These are phyloP conservation scores for Platismatia glauca DNA, from an alignment of 495 filamentous ascomycete genomes.

Conservation along the genomic window DNA sequence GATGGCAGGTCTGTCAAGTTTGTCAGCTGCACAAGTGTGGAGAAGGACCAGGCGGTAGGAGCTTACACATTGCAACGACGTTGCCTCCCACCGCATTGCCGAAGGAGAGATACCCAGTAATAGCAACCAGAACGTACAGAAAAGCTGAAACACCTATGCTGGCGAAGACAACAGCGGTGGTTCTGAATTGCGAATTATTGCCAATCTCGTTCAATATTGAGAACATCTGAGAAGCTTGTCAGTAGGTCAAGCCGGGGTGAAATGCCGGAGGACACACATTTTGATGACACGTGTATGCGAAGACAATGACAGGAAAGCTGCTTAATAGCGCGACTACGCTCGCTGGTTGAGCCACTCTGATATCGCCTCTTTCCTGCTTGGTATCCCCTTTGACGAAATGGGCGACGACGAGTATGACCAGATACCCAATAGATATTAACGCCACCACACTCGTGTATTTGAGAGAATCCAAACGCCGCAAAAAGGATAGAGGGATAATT, in stretches of 20 bases:
- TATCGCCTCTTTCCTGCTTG: conserved; percentile 55
- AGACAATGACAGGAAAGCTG: conserved; percentile 89
- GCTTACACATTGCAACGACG: conserved; percentile 82
- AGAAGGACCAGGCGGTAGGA: background rate
- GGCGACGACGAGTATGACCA: conserved; percentile 83
- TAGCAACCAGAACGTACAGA: conserved; percentile 83
- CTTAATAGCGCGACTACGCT: conserved; percentile 70
- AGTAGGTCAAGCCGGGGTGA: background rate
- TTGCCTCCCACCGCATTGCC: conserved; percentile 80
- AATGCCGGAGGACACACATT: conserved; percentile 51
- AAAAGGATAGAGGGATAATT: conserved; percentile 87
- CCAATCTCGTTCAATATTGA: conserved; percentile 92
- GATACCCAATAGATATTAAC: conserved; percentile 83
- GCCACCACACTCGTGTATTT: conserved; percentile 96
- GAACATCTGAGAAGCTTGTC: conserved; percentile 65
- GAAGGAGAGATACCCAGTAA: conserved; percentile 92
- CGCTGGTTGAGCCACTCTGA: conserved; percentile 67
- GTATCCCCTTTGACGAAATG: conserved; percentile 79
- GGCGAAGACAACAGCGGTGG: conserved; percentile 67
- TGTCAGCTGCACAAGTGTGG: conserved; percentile 10
- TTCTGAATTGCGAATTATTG: conserved; percentile 73
- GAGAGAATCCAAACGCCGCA: conserved; percentile 82
- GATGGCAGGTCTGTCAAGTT: conserved; percentile 54
- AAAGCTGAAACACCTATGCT: conserved; percentile 74
- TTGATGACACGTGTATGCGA: conserved; percentile 97